phyloP scores from a whole-genome alignment of 2,329 filamentous ascomycete genomes.

The Exophiala viscosa region DNA sequence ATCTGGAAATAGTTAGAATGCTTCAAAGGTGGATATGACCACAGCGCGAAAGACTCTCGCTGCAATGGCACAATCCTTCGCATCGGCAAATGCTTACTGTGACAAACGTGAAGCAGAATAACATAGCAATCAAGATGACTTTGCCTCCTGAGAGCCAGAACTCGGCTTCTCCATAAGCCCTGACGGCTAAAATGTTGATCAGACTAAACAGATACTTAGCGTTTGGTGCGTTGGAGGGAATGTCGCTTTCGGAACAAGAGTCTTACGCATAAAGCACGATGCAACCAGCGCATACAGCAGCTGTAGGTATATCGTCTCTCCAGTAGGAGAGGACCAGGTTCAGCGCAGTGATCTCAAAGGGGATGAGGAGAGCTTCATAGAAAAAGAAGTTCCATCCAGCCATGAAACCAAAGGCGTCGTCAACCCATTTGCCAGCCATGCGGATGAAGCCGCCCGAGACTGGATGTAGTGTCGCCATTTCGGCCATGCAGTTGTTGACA shows the following conservation, averaged over 20 bases:
- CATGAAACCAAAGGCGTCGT: slow-evolving; percentile 44
- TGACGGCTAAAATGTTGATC: slow-evolving; percentile 65
- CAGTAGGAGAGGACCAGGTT: slow-evolving; percentile 41
- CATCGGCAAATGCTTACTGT: too few relatives aligned
- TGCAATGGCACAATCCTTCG: too few relatives aligned
- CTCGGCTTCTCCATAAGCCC: slow-evolving; percentile 66
- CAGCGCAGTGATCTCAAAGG: slow-evolving; percentile 43
- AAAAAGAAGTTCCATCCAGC: slow-evolving; percentile 48
- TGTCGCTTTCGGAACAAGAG: slow-evolving; percentile 13
- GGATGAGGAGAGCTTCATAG: slow-evolving; percentile 39
- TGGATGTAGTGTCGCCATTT: slow-evolving; percentile 45
- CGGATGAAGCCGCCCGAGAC: slow-evolving; percentile 42
- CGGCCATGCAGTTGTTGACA: slow-evolving; percentile 42
- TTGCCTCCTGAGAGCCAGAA: slow-evolving; percentile 68
- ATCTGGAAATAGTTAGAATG: too few relatives aligned
- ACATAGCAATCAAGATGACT: slow-evolving; percentile 33
- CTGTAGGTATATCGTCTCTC: slow-evolving; percentile 38
- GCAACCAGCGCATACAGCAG: slow-evolving; percentile 36
- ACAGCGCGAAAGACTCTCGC: too few relatives aligned
- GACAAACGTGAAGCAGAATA: slow-evolving; percentile 67
- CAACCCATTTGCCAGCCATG: slow-evolving; percentile 43
- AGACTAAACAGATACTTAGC: slow-evolving; percentile 31
- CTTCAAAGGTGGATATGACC: too few relatives aligned
- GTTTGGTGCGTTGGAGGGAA: neutral
- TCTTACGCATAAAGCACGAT: slow-evolving; percentile 39